Evolutionary conservation across 306 rosid genomes (phyloP).

Genomic region (Vicia sativa): DNA sequence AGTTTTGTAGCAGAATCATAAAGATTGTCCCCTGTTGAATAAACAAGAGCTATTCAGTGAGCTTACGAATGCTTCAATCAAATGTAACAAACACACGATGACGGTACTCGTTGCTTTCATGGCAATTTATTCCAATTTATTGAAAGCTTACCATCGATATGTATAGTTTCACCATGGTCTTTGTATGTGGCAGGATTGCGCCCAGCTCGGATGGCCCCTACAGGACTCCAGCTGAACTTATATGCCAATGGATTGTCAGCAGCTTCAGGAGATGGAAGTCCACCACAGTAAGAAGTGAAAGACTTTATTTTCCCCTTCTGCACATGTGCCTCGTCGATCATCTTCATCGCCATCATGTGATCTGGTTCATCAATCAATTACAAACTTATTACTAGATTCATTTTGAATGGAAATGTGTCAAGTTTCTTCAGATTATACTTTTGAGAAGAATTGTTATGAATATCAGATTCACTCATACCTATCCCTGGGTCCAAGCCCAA

Average conservation of each 20-base stretch:
- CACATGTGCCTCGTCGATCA: constrained; percentile 75
- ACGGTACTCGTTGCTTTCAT: constrained; percentile 7
- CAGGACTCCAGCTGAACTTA: constrained; percentile 97
- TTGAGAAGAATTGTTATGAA: constrained; percentile 8
- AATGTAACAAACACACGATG: not conserved
- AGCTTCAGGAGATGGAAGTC: constrained; percentile 92
- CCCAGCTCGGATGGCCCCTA: constrained; percentile 92
- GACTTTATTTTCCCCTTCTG: constrained; percentile 73
- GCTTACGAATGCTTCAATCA: constrained; percentile 17
- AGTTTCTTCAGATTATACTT: constrained; percentile 1
- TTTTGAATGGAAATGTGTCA: not conserved
- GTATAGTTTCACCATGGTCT: constrained; percentile 63
- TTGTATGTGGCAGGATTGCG: constrained; percentile 84
- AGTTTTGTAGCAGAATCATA: constrained; percentile 77
- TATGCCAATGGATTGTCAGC: constrained; percentile 95
- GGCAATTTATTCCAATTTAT: constrained; percentile 8
- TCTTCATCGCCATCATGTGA: constrained; percentile 99
- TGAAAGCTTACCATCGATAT: constrained; percentile 72
- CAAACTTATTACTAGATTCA: constrained; percentile 16
- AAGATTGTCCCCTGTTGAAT: constrained; percentile 65
- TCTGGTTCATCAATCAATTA: constrained; percentile 55
- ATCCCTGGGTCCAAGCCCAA: constrained; percentile 99
- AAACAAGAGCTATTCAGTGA: constrained; percentile 13
- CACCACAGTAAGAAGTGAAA: constrained; percentile 91
- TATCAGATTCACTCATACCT: constrained; percentile 57